phyloP scores from a whole-genome alignment of 163 green algal species.

The Prototheca wickerhamii region DNA sequence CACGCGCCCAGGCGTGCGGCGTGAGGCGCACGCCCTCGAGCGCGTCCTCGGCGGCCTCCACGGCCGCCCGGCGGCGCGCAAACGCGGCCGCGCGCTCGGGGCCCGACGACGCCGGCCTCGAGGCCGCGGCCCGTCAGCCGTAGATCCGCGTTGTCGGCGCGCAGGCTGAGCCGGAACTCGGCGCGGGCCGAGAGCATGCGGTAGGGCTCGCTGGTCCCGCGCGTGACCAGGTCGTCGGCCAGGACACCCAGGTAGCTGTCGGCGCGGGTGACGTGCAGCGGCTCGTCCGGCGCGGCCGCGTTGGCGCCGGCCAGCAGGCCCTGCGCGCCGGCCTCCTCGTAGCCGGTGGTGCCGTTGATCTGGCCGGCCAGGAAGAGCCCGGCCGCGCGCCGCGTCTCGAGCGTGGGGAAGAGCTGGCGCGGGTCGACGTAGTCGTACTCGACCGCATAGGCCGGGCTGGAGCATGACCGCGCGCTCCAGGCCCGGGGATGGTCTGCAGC shows the following conservation, averaged over 20 bases:
- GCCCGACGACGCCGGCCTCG: conserved; percentile 9
- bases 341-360: conserved; percentile 71
- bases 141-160: conserved; percentile 54
- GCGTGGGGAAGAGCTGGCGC: conserved; percentile 37
- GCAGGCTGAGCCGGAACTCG: conserved; percentile 49
- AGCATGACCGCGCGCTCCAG: conserved; percentile 48
- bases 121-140: conserved; percentile 35
- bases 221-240: conserved; percentile 51
- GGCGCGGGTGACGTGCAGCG: conserved; percentile 34
- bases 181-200: conserved; percentile 54
- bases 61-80: not conserved
- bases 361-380: conserved; percentile 62
- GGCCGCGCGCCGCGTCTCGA: conserved; percentile 42
- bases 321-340: conserved; percentile 66
- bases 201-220: conserved; percentile 58
- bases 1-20: conserved; percentile 18
- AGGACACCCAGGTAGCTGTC: conserved; percentile 55
- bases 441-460: conserved; percentile 50
- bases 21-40: conserved; percentile 19
- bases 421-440: conserved; percentile 70
- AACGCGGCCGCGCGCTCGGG: conserved; percentile 15
- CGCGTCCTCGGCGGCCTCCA: conserved; percentile 11
- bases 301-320: conserved; percentile 59
- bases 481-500: conserved; percentile 46
- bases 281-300: conserved; percentile 34